Evolutionary conservation across 1,139 yeast species (phyloP), one percentile per base, ranked within the genome.

Genomic region (Groenewaldozyma auringiensis): DNA sequence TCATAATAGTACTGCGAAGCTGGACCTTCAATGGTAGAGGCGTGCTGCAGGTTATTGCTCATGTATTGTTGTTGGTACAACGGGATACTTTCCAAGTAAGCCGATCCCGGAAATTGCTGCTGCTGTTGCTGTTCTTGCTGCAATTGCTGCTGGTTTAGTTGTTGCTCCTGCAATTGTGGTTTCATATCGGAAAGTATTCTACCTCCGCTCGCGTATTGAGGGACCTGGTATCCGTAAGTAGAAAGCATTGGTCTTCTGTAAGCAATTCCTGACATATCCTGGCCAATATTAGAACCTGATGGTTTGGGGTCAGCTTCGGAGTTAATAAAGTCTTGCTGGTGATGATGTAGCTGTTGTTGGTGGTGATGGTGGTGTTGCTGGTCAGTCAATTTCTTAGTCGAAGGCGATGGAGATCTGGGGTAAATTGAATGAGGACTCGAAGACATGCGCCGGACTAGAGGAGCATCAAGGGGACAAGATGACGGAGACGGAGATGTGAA

Each of bases 401-500:
- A 13, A 6, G 36, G 18, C 36, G 36, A 17, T 14, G 36, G 36
- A 33, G 36, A 33, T 9, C 20, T 13, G 9, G 18, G 9, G 6
- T 33, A 8, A 8, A 33, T 17, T 14, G 36, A 33, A 8, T n/a
- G 20, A 33, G 36, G 36, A 17, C 36, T 33, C 6, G 36, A 33
- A 33, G 36, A 33, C 36, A 33, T 33, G 36, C 36, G 36, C 36
- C 29, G 11, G 29, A 25, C 6, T 11, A 25, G 29, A 25, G 29
- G 29, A 25, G 29, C 29, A 25, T 25, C 29, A 25, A 25, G 29
- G 11, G 9, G 40, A 29, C 29, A 37, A 4, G 18, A 25, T 37
- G 40, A 27, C 20, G 31, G 14, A 21, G 40, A 21, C 31, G 14
- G 40, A 29, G n/a, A 14, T 8, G 40, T 37, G 29, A 33, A n/a